Conservation (phyloP, 441 rosid species). For the Mallotus repandus region DNA sequence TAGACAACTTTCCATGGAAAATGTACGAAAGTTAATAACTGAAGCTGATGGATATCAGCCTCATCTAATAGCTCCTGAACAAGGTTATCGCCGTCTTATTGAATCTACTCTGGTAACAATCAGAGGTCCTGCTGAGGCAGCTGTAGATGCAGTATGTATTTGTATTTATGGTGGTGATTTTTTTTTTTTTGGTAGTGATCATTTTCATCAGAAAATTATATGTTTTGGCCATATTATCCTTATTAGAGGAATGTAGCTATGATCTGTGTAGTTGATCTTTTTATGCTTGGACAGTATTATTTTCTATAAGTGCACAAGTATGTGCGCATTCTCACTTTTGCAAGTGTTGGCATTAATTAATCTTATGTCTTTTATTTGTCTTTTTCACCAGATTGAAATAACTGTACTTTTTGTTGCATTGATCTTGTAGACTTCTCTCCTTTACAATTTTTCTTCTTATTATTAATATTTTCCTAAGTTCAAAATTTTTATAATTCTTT, state of each 20-base stretch:
- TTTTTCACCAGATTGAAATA: too few relatives aligned
- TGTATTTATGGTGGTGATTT: too few relatives aligned
- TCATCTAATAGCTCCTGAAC: constrained; percentile 97
- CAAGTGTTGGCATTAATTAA: background rate
- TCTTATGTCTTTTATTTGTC: background rate
- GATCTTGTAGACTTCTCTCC: too few relatives aligned
- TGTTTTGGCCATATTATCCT: background rate
- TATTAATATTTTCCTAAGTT: background rate
- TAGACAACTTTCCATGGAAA: constrained; percentile 95
- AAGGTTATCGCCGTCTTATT: constrained; percentile 96
- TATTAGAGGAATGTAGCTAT: background rate
- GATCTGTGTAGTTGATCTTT: background rate
- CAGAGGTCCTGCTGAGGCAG: constrained; percentile 98
- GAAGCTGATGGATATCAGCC: constrained; percentile 99
- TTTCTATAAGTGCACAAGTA: background rate
- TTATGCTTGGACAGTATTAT: background rate
- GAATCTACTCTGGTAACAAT: constrained; percentile 81
- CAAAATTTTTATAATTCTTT: background rate
- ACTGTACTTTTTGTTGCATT: too few relatives aligned
- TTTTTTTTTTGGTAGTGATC: too few relatives aligned
- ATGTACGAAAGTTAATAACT: constrained; percentile 87
- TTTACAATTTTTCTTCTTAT: background rate
- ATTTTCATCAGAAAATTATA: background rate
- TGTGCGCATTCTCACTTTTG: background rate
- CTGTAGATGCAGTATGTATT: constrained; percentile 89